Percentiles rank a stretch among this genome's conserved stretches.
Evolutionary conservation across 1,139 yeast species (phyloP).

Genomic region (Debaryomyces coudertii): DNA sequence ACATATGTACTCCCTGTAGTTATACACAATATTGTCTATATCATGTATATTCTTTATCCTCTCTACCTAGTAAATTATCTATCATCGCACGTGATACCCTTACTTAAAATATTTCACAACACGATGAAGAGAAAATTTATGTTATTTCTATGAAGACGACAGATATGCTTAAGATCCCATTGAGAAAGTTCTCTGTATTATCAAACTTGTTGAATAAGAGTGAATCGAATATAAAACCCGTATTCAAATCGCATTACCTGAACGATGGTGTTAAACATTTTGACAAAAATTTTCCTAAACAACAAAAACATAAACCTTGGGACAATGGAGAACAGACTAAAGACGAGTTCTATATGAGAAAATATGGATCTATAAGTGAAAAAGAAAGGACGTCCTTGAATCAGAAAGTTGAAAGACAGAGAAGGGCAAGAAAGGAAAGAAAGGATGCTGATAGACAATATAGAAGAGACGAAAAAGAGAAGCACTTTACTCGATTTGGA

Average conservation of each 20-base stretch:
- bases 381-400: slow-evolving; percentile 32
- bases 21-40: neutral
- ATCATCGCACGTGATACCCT: neutral
- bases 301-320: slow-evolving; percentile 35
- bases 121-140: neutral
- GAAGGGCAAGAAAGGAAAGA: slow-evolving; percentile 28
- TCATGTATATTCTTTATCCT: neutral
- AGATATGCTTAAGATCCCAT: slow-evolving; percentile 6
- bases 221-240: slow-evolving; percentile 11
- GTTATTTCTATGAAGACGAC: neutral
- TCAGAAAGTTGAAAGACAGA: slow-evolving; percentile 42
- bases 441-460: slow-evolving; percentile 16
- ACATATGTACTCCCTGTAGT: too few species aligned
- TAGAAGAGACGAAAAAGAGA: slow-evolving; percentile 3
- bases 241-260: slow-evolving; percentile 25
- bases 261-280: slow-evolving; percentile 18
- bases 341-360: slow-evolving; percentile 45
- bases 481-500: slow-evolving; percentile 2
- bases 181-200: slow-evolving; percentile 9
- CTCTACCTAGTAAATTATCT: neutral
- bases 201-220: neutral
- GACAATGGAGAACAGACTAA: slow-evolving; percentile 40
- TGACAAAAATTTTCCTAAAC: slow-evolving; percentile 16
- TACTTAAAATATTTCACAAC: neutral
- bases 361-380: slow-evolving; percentile 37